phyloP scores from a whole-genome alignment of 192 early-diverging fungal species.

The Radiomyces spectabilis region DNA sequence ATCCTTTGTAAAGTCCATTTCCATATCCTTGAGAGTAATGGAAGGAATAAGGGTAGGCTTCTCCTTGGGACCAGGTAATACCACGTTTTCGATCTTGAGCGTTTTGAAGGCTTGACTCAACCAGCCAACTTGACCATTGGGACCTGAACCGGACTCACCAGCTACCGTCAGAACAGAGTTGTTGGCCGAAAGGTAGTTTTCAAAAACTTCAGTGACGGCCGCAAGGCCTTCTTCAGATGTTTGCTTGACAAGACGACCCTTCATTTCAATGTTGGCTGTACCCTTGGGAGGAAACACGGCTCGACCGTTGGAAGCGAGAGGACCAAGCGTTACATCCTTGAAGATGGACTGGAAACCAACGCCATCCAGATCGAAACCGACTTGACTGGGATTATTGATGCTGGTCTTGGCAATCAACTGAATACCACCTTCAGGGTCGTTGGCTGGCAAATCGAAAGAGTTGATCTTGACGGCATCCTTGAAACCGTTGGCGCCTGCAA shows the following conservation, averaged over 20 bases:
- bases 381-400: constrained; percentile 51
- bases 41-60: constrained; percentile 28
- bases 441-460: constrained; percentile 45
- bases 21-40: constrained; percentile 31
- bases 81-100: constrained; percentile 19
- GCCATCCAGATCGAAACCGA: constrained; percentile 40
- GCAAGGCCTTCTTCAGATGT: constrained; percentile 30
- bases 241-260: constrained; percentile 46
- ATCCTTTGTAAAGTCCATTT: constrained; percentile 40
- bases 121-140: constrained; percentile 28
- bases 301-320: constrained; percentile 36
- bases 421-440: constrained; percentile 54
- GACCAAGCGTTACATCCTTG: constrained; percentile 34
- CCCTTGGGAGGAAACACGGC: constrained; percentile 21
- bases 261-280: constrained; percentile 33
- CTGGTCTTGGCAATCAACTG: constrained; percentile 51
- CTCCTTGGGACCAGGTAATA: constrained; percentile 25
- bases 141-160: constrained; percentile 19
- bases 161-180: constrained; percentile 18
- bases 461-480: constrained; percentile 31
- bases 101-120: constrained; percentile 40
- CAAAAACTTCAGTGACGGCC: constrained; percentile 39
- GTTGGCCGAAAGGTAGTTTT: constrained; percentile 39
- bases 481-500: constrained; percentile 42
- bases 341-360: constrained; percentile 7